Evolutionary conservation across 306 rosid species (phyloP).

Genomic region (Vigna reflexopilosa): DNA sequence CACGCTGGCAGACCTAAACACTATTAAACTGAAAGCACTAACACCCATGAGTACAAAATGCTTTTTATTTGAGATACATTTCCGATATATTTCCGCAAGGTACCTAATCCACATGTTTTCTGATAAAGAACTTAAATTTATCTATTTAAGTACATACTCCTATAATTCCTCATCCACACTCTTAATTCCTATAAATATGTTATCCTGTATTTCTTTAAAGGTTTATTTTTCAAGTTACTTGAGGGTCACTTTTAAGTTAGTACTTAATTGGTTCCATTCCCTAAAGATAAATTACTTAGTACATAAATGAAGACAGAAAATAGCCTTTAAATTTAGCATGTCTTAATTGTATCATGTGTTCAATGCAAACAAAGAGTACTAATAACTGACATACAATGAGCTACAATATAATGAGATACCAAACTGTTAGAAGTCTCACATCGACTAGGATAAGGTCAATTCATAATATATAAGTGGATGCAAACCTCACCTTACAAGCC

Average conservation of each 20-base stretch:
- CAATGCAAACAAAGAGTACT: not conserved
- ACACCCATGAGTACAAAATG: too few species aligned
- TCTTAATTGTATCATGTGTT: constrained; percentile 1
- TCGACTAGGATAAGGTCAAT: too few species aligned
- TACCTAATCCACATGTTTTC: not conserved
- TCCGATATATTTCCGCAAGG: too few species aligned
- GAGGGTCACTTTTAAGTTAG: not conserved
- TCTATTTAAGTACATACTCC: not conserved
- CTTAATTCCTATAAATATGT: not conserved
- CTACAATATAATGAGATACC: not conserved
- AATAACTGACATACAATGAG: not conserved
- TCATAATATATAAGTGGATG: too few species aligned
- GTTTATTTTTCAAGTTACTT: constrained; percentile 12
- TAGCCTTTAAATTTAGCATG: not conserved
- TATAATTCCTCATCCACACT: not conserved
- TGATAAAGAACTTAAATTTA: not conserved
- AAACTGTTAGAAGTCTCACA: not conserved
- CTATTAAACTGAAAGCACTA: too few species aligned
- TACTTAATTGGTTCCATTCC: constrained; percentile 19
- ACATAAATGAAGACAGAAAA: not conserved
- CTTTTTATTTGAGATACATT: too few species aligned
- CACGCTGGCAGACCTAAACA: too few species aligned
- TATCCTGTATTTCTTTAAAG: not conserved
- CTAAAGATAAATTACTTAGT: not conserved
- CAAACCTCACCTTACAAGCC: too few species aligned